Conservation (phyloP, 306 rosid species). For the Gynostemma pentaphyllum region DNA sequence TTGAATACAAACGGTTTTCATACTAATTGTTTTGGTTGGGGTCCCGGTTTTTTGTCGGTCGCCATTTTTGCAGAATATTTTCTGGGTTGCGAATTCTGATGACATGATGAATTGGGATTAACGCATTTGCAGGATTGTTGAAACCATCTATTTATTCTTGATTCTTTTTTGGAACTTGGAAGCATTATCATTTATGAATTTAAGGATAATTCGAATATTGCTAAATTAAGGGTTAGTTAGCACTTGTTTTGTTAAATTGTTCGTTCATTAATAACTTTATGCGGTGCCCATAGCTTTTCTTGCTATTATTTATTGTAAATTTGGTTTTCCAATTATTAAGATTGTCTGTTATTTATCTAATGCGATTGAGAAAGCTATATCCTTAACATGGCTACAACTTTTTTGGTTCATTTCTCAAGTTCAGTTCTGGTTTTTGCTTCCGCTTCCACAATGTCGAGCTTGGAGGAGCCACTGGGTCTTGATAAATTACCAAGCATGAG, state of each 20-base stretch:
- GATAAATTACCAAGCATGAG: conserved; percentile 85
- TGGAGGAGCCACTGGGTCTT: conserved; percentile 87
- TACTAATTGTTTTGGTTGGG: not conserved
- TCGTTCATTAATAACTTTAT: too few relatives aligned
- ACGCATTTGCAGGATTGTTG: not conserved
- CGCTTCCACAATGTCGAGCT: conserved; percentile 58
- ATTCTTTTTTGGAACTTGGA: not conserved
- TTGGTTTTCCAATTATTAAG: not conserved
- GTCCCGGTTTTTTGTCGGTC: not conserved
- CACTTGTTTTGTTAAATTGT: too few relatives aligned
- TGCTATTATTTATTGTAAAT: too few relatives aligned
- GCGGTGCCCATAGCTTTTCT: not conserved
- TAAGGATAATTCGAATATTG: not conserved
- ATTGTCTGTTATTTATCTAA: not conserved
- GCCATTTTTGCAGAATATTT: not conserved
- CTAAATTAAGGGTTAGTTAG: too few relatives aligned
- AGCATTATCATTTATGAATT: not conserved
- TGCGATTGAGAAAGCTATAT: not conserved
- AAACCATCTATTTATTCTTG: not conserved
- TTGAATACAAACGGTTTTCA: not conserved
- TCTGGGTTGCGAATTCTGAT: not conserved
- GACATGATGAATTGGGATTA: not conserved
- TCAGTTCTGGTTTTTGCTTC: conserved; percentile 34
- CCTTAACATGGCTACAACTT: not conserved
- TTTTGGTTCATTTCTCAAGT: conserved; percentile 2